A percentile compares a stretch with the other conserved stretches of the same genome.
phyloP scores from a whole-genome alignment of 202 grass and related monocot genomes.

The Dendrocalamus latiflorus region DNA sequence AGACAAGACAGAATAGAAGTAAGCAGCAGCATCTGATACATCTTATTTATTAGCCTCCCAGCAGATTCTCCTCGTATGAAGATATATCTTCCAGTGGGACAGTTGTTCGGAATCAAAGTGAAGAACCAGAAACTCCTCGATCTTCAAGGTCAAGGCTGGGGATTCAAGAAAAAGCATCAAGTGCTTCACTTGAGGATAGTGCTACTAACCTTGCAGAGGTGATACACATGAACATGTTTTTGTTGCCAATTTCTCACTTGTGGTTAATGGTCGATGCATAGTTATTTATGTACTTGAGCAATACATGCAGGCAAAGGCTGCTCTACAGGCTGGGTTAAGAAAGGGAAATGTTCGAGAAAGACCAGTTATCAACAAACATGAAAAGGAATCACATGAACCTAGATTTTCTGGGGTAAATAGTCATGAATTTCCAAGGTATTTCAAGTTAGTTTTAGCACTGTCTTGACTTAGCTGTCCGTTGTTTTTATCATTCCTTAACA shows the following conservation, averaged over 20 bases:
- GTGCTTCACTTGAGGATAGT: slow-evolving; percentile 74
- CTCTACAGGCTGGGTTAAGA: slow-evolving; percentile 67
- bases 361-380: slow-evolving; percentile 41
- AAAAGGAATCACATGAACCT: slow-evolving; percentile 69
- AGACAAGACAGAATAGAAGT: neutral
- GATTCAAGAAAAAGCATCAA: slow-evolving; percentile 81
- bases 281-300: slow-evolving; percentile 17
- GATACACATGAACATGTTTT: slow-evolving; percentile 5
- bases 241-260: slow-evolving; percentile 1
- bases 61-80: slow-evolving; percentile 77
- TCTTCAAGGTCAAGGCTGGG: slow-evolving; percentile 85
- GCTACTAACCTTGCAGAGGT: slow-evolving; percentile 95
- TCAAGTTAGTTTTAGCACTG: slow-evolving; percentile 10
- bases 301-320: slow-evolving; percentile 85
- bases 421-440: slow-evolving; percentile 58
- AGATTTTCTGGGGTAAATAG: slow-evolving; percentile 51
- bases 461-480: neutral
- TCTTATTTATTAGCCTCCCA: slow-evolving; percentile 67
- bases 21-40: slow-evolving; percentile 39
- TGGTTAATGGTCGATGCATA: slow-evolving; percentile 4
- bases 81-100: slow-evolving; percentile 67
- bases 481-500: slow-evolving; percentile 14
- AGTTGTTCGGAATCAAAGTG: slow-evolving; percentile 63
- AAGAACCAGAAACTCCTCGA: slow-evolving; percentile 70
- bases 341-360: slow-evolving; percentile 90